Evolutionary conservation across 345 rosid genomes (phyloP), one percentile per base, ranked within the genome.

Genomic region (Sonneratia alba): DNA sequence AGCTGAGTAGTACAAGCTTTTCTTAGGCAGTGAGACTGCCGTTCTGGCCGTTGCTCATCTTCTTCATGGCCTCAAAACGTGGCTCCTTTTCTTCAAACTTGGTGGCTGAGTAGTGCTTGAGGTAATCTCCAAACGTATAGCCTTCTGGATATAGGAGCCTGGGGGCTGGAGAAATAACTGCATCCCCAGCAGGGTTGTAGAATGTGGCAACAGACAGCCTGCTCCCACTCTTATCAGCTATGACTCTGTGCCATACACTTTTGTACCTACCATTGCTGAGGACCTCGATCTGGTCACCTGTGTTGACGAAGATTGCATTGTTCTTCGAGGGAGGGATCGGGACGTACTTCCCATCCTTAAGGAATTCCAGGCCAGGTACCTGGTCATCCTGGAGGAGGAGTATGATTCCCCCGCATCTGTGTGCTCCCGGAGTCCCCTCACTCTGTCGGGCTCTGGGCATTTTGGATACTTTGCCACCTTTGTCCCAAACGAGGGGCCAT

Each of bases 401-500:
- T 66, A 93, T 91, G 88, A 93, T 91, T 59, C 97, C 98, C 4
- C 97, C 98, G 96, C 97, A 76, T 91, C 98, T 0, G 92, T 87
- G 77, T 91, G 98, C 76, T 91, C 93, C 72, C 96, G 74, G 15
- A 91, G 91, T 43, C 98, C 98, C 82, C 95, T 81, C 36, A 93
- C 87, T 47, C 83, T 88, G 72, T 89, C 88, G 3, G 98, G 97
- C 51, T 75, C 75, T 34, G 92, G 88, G 65, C 98, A 93, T 27
- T 87, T 75, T 6, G 97, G 98, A 66, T 91, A 93, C 61, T 82
- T 87, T 7, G 95, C 98, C 61, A 89, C 95, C 81, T 90, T 93
- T 65, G 98, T 93, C 21, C 97, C 96, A 13, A 93, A 87, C 36
- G 92, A 72, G 53, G 97, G 96, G 70, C 93, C 96, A 48, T 81